Evolutionary conservation across 2,329 filamentous ascomycete genomes (phyloP), one percentile per base, ranked within the genome.

Genomic region (Phoma herbarum): DNA sequence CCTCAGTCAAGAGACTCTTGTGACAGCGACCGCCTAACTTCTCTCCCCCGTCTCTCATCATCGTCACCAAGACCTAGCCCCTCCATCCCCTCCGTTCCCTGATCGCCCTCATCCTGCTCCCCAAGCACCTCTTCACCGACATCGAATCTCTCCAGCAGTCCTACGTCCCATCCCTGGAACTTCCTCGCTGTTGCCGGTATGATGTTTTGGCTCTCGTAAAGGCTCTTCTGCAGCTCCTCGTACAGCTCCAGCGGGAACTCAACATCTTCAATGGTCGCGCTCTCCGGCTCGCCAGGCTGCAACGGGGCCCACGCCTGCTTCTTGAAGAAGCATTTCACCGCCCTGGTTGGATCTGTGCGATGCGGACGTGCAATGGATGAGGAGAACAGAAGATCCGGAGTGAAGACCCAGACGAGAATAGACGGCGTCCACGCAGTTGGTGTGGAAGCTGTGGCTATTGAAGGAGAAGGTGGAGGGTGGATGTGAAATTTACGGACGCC

Each of bases 121-220:
- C 45, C 56, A 12, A 59, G 41, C 41, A 43, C 25, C 50, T 59
- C 56, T 42, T 59, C 50, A 9, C 56, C 63, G 11, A 63, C 62
- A 57, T 79, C 75, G 75, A 84, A 88, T 59, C 83, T 79, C 62
- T 84, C 81, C 59, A 92, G 69, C 18, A 92, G 71, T 2, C 87
- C 88, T 5, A 92, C 86, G 25, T 83, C 82, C 89, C 89, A 92
- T n/a, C 83, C 84, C 69, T 85, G 81, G 64, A 90, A 90, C 26
- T 67, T 77, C 55, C 86, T 81, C 59, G 88, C 85, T 9, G 78
- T 78, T 0, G 64, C 70, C 1, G 89, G 89, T 9, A 92, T 71
- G 16, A 86, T 69, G 3, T 61, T 41, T 33, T 81, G 85, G 63
- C 84, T 87, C 8, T 68, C 69, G 11, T 78, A 70, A 25, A 92